Evolutionary conservation across 768 basidiomycete genomes (phyloP).

Genomic region (Cantharellus anzutake): DNA sequence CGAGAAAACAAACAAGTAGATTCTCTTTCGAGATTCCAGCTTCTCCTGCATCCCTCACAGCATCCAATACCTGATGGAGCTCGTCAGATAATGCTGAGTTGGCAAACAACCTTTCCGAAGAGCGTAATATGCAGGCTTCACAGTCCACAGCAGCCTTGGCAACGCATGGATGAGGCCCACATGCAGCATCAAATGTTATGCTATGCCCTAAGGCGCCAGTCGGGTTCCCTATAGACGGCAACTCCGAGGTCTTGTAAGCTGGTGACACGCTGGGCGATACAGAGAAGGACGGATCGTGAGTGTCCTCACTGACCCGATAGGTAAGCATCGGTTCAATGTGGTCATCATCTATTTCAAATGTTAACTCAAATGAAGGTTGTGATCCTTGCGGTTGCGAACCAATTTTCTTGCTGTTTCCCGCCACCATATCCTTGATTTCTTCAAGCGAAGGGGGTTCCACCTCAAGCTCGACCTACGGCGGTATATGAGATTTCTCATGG

Average conservation of each 20-base stretch:
- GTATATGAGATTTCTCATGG: background rate
- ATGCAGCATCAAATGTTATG: background rate
- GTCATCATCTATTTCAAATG: background rate
- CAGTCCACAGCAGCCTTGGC: background rate
- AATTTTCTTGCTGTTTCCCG: background rate
- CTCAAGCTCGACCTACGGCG: constrained; percentile 43
- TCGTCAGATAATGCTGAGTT: background rate
- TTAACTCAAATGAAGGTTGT: background rate
- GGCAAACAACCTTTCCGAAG: background rate
- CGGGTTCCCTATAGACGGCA: background rate
- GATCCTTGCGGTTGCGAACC: background rate
- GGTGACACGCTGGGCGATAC: background rate
- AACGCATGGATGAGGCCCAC: background rate
- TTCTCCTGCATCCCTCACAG: background rate
- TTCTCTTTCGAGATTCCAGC: background rate
- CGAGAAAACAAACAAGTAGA: too few relatives aligned
- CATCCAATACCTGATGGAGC: background rate
- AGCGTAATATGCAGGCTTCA: background rate
- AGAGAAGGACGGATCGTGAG: background rate
- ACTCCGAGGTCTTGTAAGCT: background rate
- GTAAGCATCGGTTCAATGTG: background rate
- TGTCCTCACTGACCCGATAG: background rate
- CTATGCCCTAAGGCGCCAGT: too few relatives aligned
- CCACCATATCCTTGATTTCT: background rate
- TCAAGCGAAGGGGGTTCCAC: constrained; percentile 45